Evolutionary conservation across 805 yeast genomes (phyloP).

Genomic region (Wickerhamiella slavikovae): DNA sequence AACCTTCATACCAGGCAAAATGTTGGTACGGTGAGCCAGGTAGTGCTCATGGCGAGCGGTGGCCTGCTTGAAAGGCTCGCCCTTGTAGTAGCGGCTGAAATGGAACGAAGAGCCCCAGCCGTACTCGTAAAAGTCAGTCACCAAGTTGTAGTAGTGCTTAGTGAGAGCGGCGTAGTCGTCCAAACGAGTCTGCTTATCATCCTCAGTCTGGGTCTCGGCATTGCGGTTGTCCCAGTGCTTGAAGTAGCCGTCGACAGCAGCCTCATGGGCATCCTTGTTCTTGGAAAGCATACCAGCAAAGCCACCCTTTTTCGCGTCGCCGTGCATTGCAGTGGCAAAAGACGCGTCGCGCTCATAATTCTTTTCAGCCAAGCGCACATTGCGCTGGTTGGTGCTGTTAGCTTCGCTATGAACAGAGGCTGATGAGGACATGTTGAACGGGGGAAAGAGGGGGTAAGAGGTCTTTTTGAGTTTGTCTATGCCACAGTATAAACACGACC

Average conservation of each 20-base stretch:
- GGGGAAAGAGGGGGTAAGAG: too few species aligned
- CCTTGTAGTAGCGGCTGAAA: constrained; percentile 80
- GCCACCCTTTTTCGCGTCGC: constrained; percentile 52
- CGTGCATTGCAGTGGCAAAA: constrained; percentile 75
- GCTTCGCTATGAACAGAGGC: background rate
- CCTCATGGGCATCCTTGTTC: constrained; percentile 56
- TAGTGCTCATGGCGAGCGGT: constrained; percentile 90
- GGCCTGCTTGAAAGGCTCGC: constrained; percentile 87
- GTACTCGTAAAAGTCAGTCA: constrained; percentile 94
- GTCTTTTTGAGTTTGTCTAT: too few species aligned
- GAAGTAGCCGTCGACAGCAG: constrained; percentile 77
- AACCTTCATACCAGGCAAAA: constrained; percentile 63
- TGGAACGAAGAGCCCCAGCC: constrained; percentile 99
- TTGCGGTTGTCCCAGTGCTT: constrained; percentile 92
- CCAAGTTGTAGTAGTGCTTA: constrained; percentile 88
- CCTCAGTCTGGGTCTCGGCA: constrained; percentile 44
- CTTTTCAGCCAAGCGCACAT: constrained; percentile 27
- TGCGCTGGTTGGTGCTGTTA: background rate
- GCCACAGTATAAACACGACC: too few species aligned
- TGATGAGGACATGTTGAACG: too few species aligned
- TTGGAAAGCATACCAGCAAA: constrained; percentile 58
- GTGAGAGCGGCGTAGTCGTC: constrained; percentile 79
- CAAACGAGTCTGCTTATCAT: constrained; percentile 31
- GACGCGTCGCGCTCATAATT: constrained; percentile 38
- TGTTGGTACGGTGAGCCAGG: constrained; percentile 69